Conservation (phyloP, 1,139 yeast species). For the Kodamaea anthophila region DNA sequence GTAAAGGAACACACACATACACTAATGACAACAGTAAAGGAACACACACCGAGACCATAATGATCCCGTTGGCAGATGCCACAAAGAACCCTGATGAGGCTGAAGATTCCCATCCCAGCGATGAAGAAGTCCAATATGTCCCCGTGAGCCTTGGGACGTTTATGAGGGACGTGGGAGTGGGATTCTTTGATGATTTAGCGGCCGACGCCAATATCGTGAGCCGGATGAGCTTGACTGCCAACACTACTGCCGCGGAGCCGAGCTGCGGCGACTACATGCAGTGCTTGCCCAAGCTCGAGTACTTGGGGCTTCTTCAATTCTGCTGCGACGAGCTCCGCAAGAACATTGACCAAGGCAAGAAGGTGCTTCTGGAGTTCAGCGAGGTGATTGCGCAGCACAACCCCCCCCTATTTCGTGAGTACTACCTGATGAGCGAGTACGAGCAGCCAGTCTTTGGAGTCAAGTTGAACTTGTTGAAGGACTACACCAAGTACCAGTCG, state of each 20-base stretch:
- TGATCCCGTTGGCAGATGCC: slow-evolving; percentile 31
- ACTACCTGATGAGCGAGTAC: slow-evolving; percentile 30
- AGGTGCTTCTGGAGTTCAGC: slow-evolving; percentile 38
- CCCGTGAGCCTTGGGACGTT: slow-evolving; percentile 39
- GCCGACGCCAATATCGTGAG: slow-evolving; percentile 25
- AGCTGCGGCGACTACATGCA: slow-evolving; percentile 23
- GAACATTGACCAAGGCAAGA: slow-evolving; percentile 44
- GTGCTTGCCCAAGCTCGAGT: slow-evolving; percentile 39
- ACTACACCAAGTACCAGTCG: slow-evolving; percentile 45
- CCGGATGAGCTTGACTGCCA: slow-evolving; percentile 19
- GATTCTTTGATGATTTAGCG: slow-evolving; percentile 48
- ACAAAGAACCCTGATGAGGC: slow-evolving; percentile 12
- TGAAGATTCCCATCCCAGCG: too few species aligned
- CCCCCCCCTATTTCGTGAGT: slow-evolving; percentile 46
- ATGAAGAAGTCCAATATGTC: slow-evolving; percentile 15
- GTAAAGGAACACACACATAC: too few species aligned
- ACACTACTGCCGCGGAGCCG: slow-evolving; percentile 11
- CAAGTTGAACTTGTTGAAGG: slow-evolving; percentile 41
- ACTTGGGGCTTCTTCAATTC: slow-evolving; percentile 33
- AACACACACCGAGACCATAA: too few species aligned
- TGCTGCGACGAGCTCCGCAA: slow-evolving; percentile 48
- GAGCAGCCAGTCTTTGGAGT: slow-evolving; percentile 36
- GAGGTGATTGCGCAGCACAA: slow-evolving; percentile 39
- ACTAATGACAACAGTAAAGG: too few species aligned
- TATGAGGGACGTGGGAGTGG: slow-evolving; percentile 41